phyloP scores from a whole-genome alignment of 2,329 filamentous ascomycete genomes.

The Hyphodiscus sp. region DNA sequence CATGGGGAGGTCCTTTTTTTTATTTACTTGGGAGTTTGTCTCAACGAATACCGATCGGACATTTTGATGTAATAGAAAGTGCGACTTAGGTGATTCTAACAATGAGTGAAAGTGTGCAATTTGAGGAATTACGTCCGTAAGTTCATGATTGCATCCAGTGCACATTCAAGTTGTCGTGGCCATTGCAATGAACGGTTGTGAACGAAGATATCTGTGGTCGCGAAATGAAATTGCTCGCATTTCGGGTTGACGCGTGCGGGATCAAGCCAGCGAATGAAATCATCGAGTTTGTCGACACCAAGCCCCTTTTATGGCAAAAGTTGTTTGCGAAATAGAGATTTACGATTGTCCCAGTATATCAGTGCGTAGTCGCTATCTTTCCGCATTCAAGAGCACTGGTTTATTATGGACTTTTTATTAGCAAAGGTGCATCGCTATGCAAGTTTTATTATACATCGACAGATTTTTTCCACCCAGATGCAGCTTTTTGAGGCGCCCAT shows the following conservation, averaged over 20 bases:
- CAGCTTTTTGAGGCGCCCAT: neutral
- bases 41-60: neutral
- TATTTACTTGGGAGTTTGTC: neutral
- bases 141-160: neutral
- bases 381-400: neutral
- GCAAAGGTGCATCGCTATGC: neutral
- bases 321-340: no score
- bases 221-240: neutral
- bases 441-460: slow-evolving; percentile 2
- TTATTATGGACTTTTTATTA: neutral
- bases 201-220: neutral
- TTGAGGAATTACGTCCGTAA: neutral
- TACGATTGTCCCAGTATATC: no score
- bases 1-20: neutral
- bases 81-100: neutral
- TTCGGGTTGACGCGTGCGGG: neutral
- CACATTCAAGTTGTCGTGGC: neutral
- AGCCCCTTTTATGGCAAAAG: no score
- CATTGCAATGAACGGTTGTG: neutral
- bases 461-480: neutral
- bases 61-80: neutral
- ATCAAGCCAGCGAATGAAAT: neutral
- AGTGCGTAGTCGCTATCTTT: no score
- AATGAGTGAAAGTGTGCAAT: neutral
- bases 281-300: neutral